Base-by-base conservation (phyloP, 495 filamentous ascomycete species). In the Aspergillus taichungensis region DNA sequence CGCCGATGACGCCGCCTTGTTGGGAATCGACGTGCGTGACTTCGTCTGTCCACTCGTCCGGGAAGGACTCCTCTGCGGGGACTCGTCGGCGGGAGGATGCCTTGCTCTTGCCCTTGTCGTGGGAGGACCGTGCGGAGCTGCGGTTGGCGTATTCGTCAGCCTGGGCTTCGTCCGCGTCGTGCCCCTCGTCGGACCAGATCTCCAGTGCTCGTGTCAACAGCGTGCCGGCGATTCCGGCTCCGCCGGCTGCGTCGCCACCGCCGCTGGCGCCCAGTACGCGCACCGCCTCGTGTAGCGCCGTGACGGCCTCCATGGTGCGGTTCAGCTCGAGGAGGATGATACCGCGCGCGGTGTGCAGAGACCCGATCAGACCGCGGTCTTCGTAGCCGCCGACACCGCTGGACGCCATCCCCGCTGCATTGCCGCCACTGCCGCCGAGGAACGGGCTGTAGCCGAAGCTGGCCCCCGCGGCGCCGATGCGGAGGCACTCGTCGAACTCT, bases 401-500 rank as follows among this genome's bases (percentile, higher is more conserved):
- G 7, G 67, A 57, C 5, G 61, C 52, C 10, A 60, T 45, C 11
- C 63, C 57, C 9, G 66, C 57, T 1, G 55, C 56, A 35, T 60
- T 62, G 28, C 63, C 60, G 18, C 67, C 53, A 12, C 61, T 63
- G 37, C 67, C 66, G 8, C 67, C 68, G 3, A 71, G 39, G 42
- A 69, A 69, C 1, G 66, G 62, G 27, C 59, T 63, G 40, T 68
- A 69, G 2, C 67, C 70, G 46, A 66, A 56, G 13, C 79, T 76
- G 3, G 81, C 75, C 36, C 89, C 82, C 30, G 81, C 83, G 5
- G 83, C 82, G 29, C 85, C 85, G 30, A 84, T 76, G 6, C 86
- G 73, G 27, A 89, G 75, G 54, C 95, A 90, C 52, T 87, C 81
- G 38, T 88, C 79, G 42, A 94, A 95, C 56, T 90, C 76, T 1